A percentile compares a stretch with the other conserved stretches of the same genome.
Evolutionary conservation across 2,329 filamentous ascomycete species (phyloP).

Genomic region (Xylaria sp.): DNA sequence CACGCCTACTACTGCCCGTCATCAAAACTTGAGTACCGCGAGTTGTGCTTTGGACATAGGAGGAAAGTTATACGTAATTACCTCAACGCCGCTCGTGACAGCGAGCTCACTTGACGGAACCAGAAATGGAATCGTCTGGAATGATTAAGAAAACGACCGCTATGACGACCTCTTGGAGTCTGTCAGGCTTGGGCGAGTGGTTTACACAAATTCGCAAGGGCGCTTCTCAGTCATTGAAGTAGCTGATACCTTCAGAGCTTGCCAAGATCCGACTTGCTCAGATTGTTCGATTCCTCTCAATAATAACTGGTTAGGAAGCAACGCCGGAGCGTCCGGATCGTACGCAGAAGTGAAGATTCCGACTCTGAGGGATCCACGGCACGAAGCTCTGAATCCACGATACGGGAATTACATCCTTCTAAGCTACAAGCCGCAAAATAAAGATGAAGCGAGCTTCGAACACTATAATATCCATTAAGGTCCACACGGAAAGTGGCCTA

Average conservation of each 20-base stretch:
- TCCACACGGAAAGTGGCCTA: background rate
- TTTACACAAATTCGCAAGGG: background rate
- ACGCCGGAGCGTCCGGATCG: too few species aligned
- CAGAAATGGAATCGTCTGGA: background rate
- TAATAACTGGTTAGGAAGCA: background rate
- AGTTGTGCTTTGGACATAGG: conserved; percentile 5
- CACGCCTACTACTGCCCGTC: background rate
- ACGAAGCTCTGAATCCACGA: background rate
- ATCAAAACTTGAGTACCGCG: background rate
- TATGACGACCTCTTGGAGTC: background rate
- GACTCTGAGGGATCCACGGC: background rate
- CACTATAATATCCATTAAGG: background rate
- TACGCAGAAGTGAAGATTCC: background rate
- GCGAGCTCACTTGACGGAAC: background rate
- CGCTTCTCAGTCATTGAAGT: background rate
- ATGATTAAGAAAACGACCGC: background rate
- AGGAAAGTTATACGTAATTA: conserved; percentile 6
- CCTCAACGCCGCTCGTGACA: background rate
- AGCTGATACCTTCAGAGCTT: background rate
- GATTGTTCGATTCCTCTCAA: conserved; percentile 1
- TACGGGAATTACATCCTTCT: background rate
- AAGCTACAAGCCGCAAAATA: background rate
- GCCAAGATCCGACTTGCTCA: background rate
- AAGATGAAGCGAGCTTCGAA: too few species aligned
- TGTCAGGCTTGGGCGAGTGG: conserved; percentile 6